Conservation (phyloP, 805 yeast genomes). For the Wickerhamomyces strasburgensis region DNA sequence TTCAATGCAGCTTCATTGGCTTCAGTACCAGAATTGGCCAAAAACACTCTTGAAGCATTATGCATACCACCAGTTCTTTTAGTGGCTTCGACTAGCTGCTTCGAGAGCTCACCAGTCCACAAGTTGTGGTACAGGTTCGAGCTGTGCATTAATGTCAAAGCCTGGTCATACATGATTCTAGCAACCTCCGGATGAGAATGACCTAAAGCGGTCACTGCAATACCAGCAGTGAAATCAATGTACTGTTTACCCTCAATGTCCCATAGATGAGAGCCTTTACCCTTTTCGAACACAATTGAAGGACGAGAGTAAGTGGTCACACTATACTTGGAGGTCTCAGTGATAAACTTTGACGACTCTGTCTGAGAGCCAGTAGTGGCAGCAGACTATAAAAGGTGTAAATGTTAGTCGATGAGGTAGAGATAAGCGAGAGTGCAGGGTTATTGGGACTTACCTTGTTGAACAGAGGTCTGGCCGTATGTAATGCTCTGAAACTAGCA, state of each 20-base stretch:
- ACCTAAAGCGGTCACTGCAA: conserved; percentile 94
- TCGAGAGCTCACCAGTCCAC: conserved; percentile 77
- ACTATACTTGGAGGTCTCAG: conserved; percentile 34
- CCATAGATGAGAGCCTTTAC: conserved; percentile 74
- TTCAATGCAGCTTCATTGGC: conserved; percentile 78
- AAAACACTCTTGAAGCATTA: conserved; percentile 68
- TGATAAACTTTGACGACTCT: conserved; percentile 35
- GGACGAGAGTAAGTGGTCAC: conserved; percentile 84
- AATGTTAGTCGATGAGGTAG: conserved; percentile 9
- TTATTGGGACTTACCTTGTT: not conserved
- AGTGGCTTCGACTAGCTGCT: conserved; percentile 66
- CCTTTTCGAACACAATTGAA: conserved; percentile 68
- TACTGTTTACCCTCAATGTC: conserved; percentile 76
- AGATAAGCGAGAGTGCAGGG: not conserved
- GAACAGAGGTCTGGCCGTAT: conserved; percentile 3
- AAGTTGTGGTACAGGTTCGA: conserved; percentile 83
- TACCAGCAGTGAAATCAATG: conserved; percentile 92
- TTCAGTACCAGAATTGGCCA: conserved; percentile 72
- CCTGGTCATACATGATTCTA: conserved; percentile 66
- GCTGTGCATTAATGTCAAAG: conserved; percentile 67
- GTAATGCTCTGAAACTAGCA: conserved; percentile 4
- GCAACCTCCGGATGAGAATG: conserved; percentile 77
- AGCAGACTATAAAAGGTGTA: no score
- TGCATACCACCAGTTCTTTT: conserved; percentile 71
- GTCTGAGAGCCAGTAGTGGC: no score